These are phyloP conservation scores for Mortierella sp. DNA, from an alignment of 371 early-diverging fungal genomes.

Conservation along the genomic window DNA sequence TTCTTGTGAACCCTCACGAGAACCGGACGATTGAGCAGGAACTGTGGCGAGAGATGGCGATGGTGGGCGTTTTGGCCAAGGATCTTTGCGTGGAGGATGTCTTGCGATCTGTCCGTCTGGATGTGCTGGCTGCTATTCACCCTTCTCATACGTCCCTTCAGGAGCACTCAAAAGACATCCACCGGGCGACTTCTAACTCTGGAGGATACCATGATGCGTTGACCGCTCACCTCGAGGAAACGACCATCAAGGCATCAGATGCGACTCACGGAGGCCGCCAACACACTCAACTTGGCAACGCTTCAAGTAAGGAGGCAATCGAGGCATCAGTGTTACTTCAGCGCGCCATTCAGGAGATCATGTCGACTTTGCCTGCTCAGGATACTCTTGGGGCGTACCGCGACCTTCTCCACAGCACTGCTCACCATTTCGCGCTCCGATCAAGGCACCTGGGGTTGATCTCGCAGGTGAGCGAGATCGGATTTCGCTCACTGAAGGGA, in stretches of 20 bases:
- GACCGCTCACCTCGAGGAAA: conserved; percentile 26
- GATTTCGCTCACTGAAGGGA: conserved; percentile 25
- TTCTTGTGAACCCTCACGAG: not conserved
- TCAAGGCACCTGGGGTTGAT: conserved; percentile 32
- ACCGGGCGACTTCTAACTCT: not conserved
- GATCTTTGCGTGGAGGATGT: conserved; percentile 26
- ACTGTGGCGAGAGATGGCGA: conserved; percentile 49
- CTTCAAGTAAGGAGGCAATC: not conserved
- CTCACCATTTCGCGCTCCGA: conserved; percentile 20
- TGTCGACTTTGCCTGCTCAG: conserved; percentile 18
- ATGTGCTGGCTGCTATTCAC: not conserved
- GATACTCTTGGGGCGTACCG: conserved; percentile 11
- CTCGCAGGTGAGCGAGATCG: conserved; percentile 30
- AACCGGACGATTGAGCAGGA: conserved; percentile 5
- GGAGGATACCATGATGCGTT: conserved; percentile 28
- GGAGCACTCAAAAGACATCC: not conserved
- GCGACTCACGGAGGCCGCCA: too few relatives aligned
- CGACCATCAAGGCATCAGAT: not conserved
- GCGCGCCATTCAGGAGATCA: conserved; percentile 28
- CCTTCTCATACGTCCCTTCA: not conserved
- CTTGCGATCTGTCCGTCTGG: conserved; percentile 13
- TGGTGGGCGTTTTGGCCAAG: conserved; percentile 37
- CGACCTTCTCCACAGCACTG: conserved; percentile 24
- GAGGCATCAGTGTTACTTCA: conserved; percentile 18
- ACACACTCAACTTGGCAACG: not conserved